Percentiles rank a stretch among this genome's conserved stretches.
These are phyloP conservation scores for Chlorella ohadii DNA, from an alignment of 139 green algal species.

Conservation along the genomic window DNA sequence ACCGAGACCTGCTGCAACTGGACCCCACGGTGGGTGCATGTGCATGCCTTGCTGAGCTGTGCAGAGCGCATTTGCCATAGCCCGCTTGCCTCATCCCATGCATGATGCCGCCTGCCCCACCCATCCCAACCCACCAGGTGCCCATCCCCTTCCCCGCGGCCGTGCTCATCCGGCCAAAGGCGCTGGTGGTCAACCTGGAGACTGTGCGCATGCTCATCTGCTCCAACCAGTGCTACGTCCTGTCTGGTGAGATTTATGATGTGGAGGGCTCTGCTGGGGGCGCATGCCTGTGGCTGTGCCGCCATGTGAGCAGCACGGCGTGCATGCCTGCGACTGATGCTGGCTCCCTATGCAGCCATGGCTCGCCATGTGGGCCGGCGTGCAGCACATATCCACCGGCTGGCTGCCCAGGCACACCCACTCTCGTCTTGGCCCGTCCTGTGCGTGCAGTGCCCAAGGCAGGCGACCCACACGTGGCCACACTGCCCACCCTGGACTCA, in stretches of 20 bases:
- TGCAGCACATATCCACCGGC: too few relatives aligned
- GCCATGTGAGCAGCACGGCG: too few relatives aligned
- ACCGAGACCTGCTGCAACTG: conserved; percentile 46
- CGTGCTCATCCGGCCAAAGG: conserved; percentile 47
- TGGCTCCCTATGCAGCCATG: too few relatives aligned
- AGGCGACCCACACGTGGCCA: conserved; percentile 7
- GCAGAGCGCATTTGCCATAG: too few relatives aligned
- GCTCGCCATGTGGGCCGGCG: too few relatives aligned
- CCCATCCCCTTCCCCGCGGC: conserved; percentile 32
- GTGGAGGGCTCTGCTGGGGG: too few relatives aligned
- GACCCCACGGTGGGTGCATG: conserved; percentile 38
- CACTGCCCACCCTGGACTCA: conserved; percentile 32
- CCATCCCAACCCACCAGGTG: background rate
- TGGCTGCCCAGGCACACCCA: too few relatives aligned
- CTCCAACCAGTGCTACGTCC: conserved; percentile 45
- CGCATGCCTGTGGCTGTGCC: too few relatives aligned
- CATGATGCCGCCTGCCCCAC: background rate
- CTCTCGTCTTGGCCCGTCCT: too few relatives aligned
- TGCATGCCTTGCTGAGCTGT: too few relatives aligned
- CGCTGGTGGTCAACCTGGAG: conserved; percentile 49
- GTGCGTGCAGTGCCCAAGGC: background rate
- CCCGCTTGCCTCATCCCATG: too few relatives aligned
- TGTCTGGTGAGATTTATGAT: background rate
- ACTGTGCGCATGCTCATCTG: conserved; percentile 37
- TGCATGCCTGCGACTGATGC: too few relatives aligned